Base-by-base conservation (phyloP, 768 basidiomycete species). In the Amyloporia xantha region DNA sequence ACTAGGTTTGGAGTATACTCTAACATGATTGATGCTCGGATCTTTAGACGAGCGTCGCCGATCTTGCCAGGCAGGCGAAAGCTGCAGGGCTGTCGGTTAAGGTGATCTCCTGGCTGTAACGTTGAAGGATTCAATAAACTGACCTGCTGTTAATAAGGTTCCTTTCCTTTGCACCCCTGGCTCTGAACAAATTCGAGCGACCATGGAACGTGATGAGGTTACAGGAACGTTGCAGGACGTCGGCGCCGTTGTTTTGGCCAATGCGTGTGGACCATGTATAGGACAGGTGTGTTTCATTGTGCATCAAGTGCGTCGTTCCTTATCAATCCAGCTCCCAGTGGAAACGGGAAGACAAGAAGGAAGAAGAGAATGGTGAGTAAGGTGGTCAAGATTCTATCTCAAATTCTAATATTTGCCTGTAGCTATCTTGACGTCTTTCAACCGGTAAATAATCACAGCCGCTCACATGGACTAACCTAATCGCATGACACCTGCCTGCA, bases 191-290 rank as follows among this genome's bases (percentile, higher is more conserved):
- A 97, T 99, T 57, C 80, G 95, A 41, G 96, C 96, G 1, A 99
- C 96, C 0, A 93, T 98, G 72, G 92, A 97, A 68, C 82, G 94
- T 28, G 96, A 99, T 63, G 77, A 85, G 25, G 77, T 98, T 39
- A 96, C 91, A 21, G 72, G 77, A 11, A 76, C 78, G 28, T 71
- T 99, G 36, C 77, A 95, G 66, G 82, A 82, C 57, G 87, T 97
- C 45, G 96, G 96, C n/a, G 96, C 89, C 2, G 75, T 84, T 44
- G 95, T 99, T 20, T 74, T 99, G 28, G 94, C 96, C 5, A 99
- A 99, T 66, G 96, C 96, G 2, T 99, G 96, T 57, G 96, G 96
- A 44, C 96, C 96, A 21, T 99, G 96, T 64, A 99, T 98, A 58
- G 96, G 96, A 40, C 95, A 97, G 69, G 87, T 84, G 56, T 27